Percentiles rank a stretch among this genome's conserved stretches.
Evolutionary conservation across 306 rosid genomes (phyloP).

Genomic region (Ziziphus jujuba): DNA sequence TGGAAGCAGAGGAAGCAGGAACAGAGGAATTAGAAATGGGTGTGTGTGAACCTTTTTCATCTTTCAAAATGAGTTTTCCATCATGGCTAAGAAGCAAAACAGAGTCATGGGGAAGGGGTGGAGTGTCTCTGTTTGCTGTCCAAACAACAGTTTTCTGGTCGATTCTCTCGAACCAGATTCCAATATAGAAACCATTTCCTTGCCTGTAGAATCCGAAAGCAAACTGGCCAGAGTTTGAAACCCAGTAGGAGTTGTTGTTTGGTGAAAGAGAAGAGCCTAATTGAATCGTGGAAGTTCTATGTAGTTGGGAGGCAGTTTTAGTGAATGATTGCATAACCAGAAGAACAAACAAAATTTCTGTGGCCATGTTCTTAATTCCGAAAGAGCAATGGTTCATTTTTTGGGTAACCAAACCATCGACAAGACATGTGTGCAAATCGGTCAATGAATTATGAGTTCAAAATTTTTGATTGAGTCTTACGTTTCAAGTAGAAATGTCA

Average conservation of each 20-base stretch:
- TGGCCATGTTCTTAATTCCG: background rate
- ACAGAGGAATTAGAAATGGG: background rate
- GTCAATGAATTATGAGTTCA: too few relatives aligned
- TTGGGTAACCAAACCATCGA: too few relatives aligned
- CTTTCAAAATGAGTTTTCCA: background rate
- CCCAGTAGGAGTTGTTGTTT: background rate
- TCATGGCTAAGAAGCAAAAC: background rate
- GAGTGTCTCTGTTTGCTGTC: conserved; percentile 21
- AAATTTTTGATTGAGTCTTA: too few relatives aligned
- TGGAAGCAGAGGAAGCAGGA: conserved; percentile 14
- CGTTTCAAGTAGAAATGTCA: too few relatives aligned
- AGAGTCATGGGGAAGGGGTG: background rate
- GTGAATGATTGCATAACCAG: background rate
- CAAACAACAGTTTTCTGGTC: conserved; percentile 25
- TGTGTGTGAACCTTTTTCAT: background rate
- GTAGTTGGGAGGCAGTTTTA: background rate
- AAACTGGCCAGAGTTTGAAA: conserved; percentile 20
- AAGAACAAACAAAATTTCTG: conserved; percentile 5
- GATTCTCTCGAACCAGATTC: conserved; percentile 27
- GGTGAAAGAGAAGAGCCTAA: conserved; percentile 8
- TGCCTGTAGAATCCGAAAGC: conserved; percentile 28
- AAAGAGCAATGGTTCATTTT: too few relatives aligned
- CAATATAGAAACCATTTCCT: conserved; percentile 7
- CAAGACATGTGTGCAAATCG: too few relatives aligned
- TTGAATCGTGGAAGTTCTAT: background rate